Evolutionary conservation across 2,329 filamentous ascomycete species (phyloP).

Genomic region (Hypoxylon sp.): DNA sequence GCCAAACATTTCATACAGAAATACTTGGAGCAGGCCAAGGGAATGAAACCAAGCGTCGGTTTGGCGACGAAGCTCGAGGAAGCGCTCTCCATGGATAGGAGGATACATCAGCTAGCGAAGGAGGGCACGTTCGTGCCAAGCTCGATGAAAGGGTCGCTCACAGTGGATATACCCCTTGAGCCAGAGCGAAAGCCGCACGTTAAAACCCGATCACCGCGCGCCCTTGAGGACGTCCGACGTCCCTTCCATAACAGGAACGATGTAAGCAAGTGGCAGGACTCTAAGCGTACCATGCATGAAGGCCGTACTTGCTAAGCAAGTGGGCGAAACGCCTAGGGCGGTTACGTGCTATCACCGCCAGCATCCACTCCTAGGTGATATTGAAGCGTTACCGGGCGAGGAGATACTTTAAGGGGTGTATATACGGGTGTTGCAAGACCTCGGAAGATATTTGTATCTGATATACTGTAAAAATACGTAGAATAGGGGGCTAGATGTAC

Average conservation of each 20-base stretch:
- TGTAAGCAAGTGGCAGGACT: not conserved
- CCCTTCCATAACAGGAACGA: not conserved
- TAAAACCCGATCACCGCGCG: not conserved
- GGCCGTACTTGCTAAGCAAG: not conserved
- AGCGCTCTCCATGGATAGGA: constrained; percentile 47
- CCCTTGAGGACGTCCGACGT: not conserved
- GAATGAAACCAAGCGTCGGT: constrained; percentile 23
- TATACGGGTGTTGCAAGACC: not conserved
- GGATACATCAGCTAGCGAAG: constrained; percentile 43
- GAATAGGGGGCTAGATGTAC: not conserved
- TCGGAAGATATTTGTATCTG: not conserved
- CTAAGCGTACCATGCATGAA: not conserved
- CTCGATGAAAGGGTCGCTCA: constrained; percentile 37
- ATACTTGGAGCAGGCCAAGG: constrained; percentile 34
- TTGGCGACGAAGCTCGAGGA: constrained; percentile 47
- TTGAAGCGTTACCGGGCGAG: not conserved
- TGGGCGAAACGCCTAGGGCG: not conserved
- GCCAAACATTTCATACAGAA: constrained; percentile 30
- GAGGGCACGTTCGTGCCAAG: constrained; percentile 38
- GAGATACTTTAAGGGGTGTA: not conserved
- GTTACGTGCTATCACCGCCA: not conserved
- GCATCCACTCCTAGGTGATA: not conserved
- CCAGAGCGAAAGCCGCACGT: not conserved
- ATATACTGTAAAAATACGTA: constrained; percentile 4
- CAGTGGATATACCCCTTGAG: constrained; percentile 47